Evolutionary conservation across 2,329 filamentous ascomycete species (phyloP), one percentile per base, ranked within the genome.

Genomic region (Calonectria crousiana): DNA sequence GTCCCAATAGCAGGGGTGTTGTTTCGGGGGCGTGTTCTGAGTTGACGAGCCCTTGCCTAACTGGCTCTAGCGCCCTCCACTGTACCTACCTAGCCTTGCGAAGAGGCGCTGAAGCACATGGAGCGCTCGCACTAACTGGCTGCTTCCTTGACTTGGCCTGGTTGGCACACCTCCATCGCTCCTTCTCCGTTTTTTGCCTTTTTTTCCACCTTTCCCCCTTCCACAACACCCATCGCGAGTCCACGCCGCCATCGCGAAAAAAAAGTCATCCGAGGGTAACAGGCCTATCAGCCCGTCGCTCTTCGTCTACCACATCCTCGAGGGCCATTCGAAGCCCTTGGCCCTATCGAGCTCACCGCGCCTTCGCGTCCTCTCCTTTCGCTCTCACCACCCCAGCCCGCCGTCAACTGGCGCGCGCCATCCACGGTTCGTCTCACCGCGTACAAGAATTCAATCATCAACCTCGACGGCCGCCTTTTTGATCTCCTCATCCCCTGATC

Each of bases 131-230:
- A 64, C 36, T 64, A 56, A 60, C 32, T 70, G 56, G 34, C 44
- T 64, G 56, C 47, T 69, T 64, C 58, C 67, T 70, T 52, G 67
- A 70, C 67, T 64, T 76, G 74, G 67, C 73, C 75, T 71, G 69
- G 71, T 72, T 62, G 56, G 56, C 56, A 74, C 75, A 67, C 67
- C 73, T 79, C 77, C 80, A 81, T 81, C 78, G 70, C 74, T 74
- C 71, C 77, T 77, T 77, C 75, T 78, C 76, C 75, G 77, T 76
- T 72, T 77, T 77, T 71, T 70, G 64, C 69, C 77, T 78, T 80
- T 81, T 77, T 77, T 71, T 75, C 76, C 77, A 75, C 78, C 77
- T 79, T 80, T 75, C 78, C 75, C 74, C 77, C 79, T 79, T 78
- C 76, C 78, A 79, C 80, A 81, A 80, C 80, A 80, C 67, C 69